These are phyloP conservation scores for Thalassiosira oceanica DNA, from an alignment of 352 stramenopile genomes.

Conservation along the genomic window DNA sequence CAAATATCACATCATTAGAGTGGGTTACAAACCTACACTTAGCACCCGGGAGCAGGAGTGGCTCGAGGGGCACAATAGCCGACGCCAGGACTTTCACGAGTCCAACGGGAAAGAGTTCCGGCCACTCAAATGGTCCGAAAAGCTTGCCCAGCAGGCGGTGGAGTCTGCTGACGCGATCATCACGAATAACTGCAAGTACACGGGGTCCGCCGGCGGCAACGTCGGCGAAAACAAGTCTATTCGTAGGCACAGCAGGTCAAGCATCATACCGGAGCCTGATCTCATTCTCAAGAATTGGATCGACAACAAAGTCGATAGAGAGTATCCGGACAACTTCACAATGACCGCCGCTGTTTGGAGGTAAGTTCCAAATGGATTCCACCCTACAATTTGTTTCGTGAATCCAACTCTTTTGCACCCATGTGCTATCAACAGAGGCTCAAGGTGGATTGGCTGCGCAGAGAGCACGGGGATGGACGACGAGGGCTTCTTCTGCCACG, in stretches of 20 bases:
- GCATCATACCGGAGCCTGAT: neutral
- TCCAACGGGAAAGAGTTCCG: slow-evolving; percentile 8
- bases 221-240: neutral
- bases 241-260: neutral
- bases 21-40: slow-evolving; percentile 14
- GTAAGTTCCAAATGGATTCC: neutral
- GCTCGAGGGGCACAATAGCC: slow-evolving; percentile 16
- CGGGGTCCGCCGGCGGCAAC: neutral
- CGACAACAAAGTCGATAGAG: neutral
- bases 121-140: slow-evolving; percentile 17
- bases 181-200: neutral
- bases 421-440: no score
- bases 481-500: slow-evolving; percentile 6
- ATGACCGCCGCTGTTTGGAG: no score
- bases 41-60: slow-evolving; percentile 11
- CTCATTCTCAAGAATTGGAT: neutral
- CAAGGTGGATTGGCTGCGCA: slow-evolving; percentile 5
- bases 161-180: slow-evolving; percentile 9
- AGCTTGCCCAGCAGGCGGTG: slow-evolving; percentile 9
- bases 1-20: slow-evolving; percentile 20
- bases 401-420: slow-evolving; percentile 10
- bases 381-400: neutral
- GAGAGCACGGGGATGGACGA: neutral
- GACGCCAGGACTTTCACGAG: slow-evolving; percentile 20
- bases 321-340: no score